These are phyloP conservation scores for Tolypocladium pustulatum DNA, from an alignment of 2,329 filamentous ascomycete genomes.

Conservation along the genomic window DNA sequence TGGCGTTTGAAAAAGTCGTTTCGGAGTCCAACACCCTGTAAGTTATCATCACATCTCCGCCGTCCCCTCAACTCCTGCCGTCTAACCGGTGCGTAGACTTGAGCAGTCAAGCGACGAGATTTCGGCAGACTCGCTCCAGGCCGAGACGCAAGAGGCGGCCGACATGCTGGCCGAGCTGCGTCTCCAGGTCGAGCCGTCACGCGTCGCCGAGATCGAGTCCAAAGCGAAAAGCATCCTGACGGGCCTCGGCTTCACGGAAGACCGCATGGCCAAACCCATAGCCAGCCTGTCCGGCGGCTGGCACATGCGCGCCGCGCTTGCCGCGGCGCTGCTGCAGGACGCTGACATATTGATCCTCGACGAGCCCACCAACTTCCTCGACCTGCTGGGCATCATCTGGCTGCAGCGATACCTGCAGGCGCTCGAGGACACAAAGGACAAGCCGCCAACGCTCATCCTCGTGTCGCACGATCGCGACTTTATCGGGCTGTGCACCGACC, in stretches of 20 bases:
- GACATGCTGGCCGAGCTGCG: conserved; percentile 63
- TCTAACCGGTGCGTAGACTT: conserved; percentile 17
- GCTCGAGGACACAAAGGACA: conserved; percentile 34
- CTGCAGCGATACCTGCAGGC: conserved; percentile 61
- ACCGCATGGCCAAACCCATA: conserved; percentile 47
- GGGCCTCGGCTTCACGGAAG: conserved; percentile 61
- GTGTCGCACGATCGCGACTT: conserved; percentile 83
- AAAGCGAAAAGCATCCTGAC: conserved; percentile 55
- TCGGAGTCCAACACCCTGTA: conserved; percentile 44
- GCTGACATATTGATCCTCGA: conserved; percentile 73
- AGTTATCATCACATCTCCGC: conserved; percentile 8
- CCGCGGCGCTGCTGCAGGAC: conserved; percentile 57
- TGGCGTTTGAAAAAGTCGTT: conserved; percentile 56
- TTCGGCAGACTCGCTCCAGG: conserved; percentile 41
- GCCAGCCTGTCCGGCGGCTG: conserved; percentile 66
- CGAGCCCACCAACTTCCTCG: conserved; percentile 80
- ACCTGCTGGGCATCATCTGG: conserved; percentile 77
- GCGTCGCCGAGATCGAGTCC: conserved; percentile 51
- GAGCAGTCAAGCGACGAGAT: conserved; percentile 47
- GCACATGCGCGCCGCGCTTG: conserved; percentile 60
- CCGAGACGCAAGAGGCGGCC: conserved; percentile 58
- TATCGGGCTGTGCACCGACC: conserved; percentile 64
- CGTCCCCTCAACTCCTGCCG: background rate
- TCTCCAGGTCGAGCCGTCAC: conserved; percentile 54
- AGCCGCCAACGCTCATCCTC: conserved; percentile 58